A percentile compares a stretch with the other conserved stretches of the same genome.
Evolutionary conservation across 2,329 filamentous ascomycete genomes (phyloP).

Genomic region (Colletotrichum sansevieriae): DNA sequence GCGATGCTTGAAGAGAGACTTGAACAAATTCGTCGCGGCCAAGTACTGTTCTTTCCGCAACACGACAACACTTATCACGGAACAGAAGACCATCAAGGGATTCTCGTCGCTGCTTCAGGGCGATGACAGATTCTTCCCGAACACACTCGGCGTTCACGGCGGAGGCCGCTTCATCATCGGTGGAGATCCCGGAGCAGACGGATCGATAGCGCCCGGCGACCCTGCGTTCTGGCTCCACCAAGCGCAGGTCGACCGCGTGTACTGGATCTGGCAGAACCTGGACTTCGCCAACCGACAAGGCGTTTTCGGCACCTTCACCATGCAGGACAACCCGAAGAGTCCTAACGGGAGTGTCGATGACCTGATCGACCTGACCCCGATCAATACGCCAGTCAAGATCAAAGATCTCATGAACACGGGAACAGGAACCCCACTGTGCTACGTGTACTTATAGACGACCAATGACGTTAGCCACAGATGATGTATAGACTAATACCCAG

Average conservation of each 20-base stretch:
- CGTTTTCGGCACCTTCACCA: constrained; percentile 57
- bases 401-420: constrained; percentile 55
- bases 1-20: constrained; percentile 57
- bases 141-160: constrained; percentile 54
- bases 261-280: constrained; percentile 64
- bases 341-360: constrained; percentile 59
- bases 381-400: constrained; percentile 53
- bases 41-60: constrained; percentile 45
- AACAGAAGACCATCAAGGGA: constrained; percentile 29
- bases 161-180: constrained; percentile 58
- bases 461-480: neutral
- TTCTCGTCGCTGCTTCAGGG: constrained; percentile 56
- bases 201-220: constrained; percentile 58
- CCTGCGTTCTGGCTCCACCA: constrained; percentile 62
- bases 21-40: constrained; percentile 44
- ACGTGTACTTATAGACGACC: constrained; percentile 52
- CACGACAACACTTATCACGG: constrained; percentile 51
- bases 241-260: constrained; percentile 60
- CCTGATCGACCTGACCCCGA: constrained; percentile 48
- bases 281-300: constrained; percentile 55
- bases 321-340: constrained; percentile 56
- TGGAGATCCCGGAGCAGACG: constrained; percentile 61
- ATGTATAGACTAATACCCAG: constrained; percentile 14
- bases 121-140: constrained; percentile 46
- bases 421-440: constrained; percentile 58